Conservation (phyloP, 495 filamentous ascomycete genomes). For the Cairneyella variabilis region DNA sequence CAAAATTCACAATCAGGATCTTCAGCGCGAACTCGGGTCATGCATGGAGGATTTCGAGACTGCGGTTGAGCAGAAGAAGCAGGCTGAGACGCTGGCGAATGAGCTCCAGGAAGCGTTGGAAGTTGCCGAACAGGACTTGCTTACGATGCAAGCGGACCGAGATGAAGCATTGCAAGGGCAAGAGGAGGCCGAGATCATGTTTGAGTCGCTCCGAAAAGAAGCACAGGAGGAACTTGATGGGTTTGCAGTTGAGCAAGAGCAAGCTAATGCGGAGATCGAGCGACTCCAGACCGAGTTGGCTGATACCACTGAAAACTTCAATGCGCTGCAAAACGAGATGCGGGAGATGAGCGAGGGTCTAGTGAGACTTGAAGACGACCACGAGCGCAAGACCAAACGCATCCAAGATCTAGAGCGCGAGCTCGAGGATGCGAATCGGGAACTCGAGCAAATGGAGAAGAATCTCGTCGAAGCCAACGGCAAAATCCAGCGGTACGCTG, state of each 20-base stretch:
- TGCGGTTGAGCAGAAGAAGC: conserved; percentile 51
- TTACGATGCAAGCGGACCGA: conserved; percentile 77
- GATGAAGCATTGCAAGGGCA: conserved; percentile 78
- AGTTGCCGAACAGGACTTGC: conserved; percentile 71
- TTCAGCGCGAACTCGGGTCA: conserved; percentile 70
- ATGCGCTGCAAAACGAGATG: conserved; percentile 84
- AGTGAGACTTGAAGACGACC: conserved; percentile 81
- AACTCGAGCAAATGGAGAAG: conserved; percentile 72
- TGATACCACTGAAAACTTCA: conserved; percentile 75
- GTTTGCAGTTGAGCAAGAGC: conserved; percentile 75
- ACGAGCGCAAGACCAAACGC: conserved; percentile 55
- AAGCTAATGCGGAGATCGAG: conserved; percentile 67
- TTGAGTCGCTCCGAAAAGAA: conserved; percentile 72
- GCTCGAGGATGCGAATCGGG: conserved; percentile 67
- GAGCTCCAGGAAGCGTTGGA: conserved; percentile 75
- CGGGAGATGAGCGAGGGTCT: conserved; percentile 82
- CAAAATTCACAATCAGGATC: conserved; percentile 77
- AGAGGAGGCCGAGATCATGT: conserved; percentile 74
- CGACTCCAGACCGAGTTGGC: conserved; percentile 64
- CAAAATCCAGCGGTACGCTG: conserved; percentile 78
- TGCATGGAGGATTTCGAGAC: conserved; percentile 62
- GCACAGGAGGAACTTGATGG: conserved; percentile 79
- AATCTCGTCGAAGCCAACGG: conserved; percentile 74
- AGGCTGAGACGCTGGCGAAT: conserved; percentile 53
- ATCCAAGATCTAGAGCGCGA: conserved; percentile 73